A percentile compares a stretch with the other conserved stretches of the same genome.
These are phyloP conservation scores for Suhomyces yuchorum DNA, from an alignment of 1,139 yeast species.

Conservation along the genomic window DNA sequence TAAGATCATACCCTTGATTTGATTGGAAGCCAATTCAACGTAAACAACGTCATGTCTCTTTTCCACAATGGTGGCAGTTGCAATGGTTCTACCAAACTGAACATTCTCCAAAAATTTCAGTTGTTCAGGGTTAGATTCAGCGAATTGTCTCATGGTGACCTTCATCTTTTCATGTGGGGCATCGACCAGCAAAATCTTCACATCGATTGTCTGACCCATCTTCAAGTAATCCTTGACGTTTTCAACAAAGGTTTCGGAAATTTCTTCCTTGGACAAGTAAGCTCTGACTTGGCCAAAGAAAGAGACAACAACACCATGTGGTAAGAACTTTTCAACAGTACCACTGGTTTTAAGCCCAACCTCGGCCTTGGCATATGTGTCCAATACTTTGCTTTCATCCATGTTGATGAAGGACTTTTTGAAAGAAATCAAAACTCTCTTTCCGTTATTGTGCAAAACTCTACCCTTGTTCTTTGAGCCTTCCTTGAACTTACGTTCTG, in stretches of 20 bases:
- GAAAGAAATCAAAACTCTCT: slow-evolving; percentile 62
- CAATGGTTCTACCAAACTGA: slow-evolving; percentile 62
- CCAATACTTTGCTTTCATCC: slow-evolving; percentile 60
- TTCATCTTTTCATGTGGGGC: slow-evolving; percentile 56
- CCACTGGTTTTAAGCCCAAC: slow-evolving; percentile 71
- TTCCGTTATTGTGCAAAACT: slow-evolving; percentile 45
- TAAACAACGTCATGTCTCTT: slow-evolving; percentile 72
- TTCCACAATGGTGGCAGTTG: slow-evolving; percentile 66
- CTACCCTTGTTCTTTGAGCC: slow-evolving; percentile 82
- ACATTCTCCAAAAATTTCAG: slow-evolving; percentile 50
- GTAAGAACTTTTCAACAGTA: slow-evolving; percentile 70
- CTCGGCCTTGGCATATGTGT: slow-evolving; percentile 52
- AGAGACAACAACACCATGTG: slow-evolving; percentile 78
- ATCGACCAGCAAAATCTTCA: slow-evolving; percentile 63
- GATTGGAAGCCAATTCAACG: slow-evolving; percentile 60
- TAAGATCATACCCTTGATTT: slow-evolving; percentile 69
- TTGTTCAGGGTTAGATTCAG: slow-evolving; percentile 53
- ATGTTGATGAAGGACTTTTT: slow-evolving; percentile 79
- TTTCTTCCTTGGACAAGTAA: slow-evolving; percentile 82
- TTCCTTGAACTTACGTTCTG: slow-evolving; percentile 86
- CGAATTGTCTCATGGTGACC: slow-evolving; percentile 74
- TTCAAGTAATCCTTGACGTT: slow-evolving; percentile 78
- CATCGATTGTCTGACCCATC: slow-evolving; percentile 82
- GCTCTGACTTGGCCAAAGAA: slow-evolving; percentile 81
- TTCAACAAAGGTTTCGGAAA: slow-evolving; percentile 82